A percentile compares a stretch with the other conserved stretches of the same genome.
phyloP scores from a whole-genome alignment of 768 basidiomycete species.

The Suillus clintonianus region DNA sequence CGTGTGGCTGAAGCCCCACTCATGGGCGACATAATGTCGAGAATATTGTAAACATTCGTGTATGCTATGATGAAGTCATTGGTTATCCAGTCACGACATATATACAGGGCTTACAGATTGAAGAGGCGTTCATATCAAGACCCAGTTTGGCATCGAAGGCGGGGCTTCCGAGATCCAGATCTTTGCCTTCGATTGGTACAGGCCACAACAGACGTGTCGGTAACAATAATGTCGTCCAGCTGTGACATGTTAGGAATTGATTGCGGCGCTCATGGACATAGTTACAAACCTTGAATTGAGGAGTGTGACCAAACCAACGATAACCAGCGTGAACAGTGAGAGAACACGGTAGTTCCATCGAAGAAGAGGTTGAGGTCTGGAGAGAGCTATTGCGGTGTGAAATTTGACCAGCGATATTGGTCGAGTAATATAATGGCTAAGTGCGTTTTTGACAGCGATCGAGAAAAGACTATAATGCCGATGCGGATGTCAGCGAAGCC shows the following conservation, averaged over 20 bases:
- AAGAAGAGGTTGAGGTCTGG: not conserved
- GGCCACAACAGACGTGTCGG: not conserved
- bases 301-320: not conserved
- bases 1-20: not conserved
- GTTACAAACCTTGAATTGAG: not conserved
- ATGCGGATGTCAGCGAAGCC: not conserved
- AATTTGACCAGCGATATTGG: not conserved
- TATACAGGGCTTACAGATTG: too few relatives aligned
- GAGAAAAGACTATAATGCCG: not conserved
- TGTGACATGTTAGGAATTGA: not conserved
- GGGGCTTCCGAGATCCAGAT: not conserved
- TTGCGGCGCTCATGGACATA: not conserved
- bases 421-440: not conserved
- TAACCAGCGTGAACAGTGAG: not conserved
- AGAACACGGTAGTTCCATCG: not conserved
- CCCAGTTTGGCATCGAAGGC: not conserved
- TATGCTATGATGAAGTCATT: not conserved
- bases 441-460: not conserved
- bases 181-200: not conserved
- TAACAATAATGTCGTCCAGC: not conserved
- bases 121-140: not conserved
- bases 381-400: not conserved
- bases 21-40: not conserved
- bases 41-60: not conserved
- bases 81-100: too few relatives aligned